Base-by-base conservation (phyloP, 345 rosid species). In the Euphorbia tirucalli region DNA sequence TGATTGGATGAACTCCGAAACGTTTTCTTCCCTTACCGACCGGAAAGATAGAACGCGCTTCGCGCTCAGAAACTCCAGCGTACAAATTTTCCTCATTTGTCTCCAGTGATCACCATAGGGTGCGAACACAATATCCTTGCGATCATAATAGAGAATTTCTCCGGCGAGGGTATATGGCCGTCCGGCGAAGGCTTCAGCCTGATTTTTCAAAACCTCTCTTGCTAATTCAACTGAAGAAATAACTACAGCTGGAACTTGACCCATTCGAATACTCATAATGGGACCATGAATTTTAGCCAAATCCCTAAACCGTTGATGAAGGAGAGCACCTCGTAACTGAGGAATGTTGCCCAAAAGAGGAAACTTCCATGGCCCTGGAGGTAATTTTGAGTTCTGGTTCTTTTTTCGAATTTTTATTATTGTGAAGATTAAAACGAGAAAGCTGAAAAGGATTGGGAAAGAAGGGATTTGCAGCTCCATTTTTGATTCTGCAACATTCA, bases 11-110 rank as follows among this genome's bases (percentile, higher is more conserved):
- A 73, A 58, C 37, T 16, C 32, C 11, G 71, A 44, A 13, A 66
- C 57, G 15, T 65, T 65, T 25, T 72, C 75, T 25, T 72, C 68
- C 25, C 67, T 58, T 11, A 30, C 21, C 0, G 64, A 60, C 4
- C 41, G 30, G 15, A 60, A 60, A 7, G 41, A 30, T 7, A 30
- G 64, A 3, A 60, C 41, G 2, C 41, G 39, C 30, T 30, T 60
- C n/a, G 35, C 3, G 11, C 64, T 60, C 0, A 60, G 41, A 19
- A 60, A 31, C 30, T 60, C 64, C 11, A 60, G 35, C 3, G 64
- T 60, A 19, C 64, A 60, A 13, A 60, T 60, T 31, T 31, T 30
- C 8, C 41, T 30, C 41, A 60, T 30, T 18, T 60, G 41, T 31
- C 64, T 30, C 64, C 64, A 60, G 41, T 60, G 41, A 31, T 60